Percentiles rank a stretch among this genome's conserved stretches.
Conservation (phyloP, 768 basidiomycete species). For the Amanita fuliginea region DNA sequence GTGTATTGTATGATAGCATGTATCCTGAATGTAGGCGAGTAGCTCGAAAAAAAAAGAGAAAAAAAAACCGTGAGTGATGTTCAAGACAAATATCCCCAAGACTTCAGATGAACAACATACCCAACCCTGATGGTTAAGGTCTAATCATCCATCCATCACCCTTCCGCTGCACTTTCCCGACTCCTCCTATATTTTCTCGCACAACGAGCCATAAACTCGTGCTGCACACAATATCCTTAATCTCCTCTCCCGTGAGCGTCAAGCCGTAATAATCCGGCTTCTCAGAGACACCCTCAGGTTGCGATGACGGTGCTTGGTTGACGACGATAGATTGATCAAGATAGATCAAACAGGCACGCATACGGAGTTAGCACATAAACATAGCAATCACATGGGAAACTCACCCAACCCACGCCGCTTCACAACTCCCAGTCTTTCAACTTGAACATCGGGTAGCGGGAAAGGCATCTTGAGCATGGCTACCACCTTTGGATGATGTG, state of each 20-base stretch:
- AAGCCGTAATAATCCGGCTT: conserved; percentile 30
- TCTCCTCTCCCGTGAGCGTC: conserved; percentile 76
- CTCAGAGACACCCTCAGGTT: conserved; percentile 4
- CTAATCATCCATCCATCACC: conserved; percentile 73
- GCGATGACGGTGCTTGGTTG: conserved; percentile 3
- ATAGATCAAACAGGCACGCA: background rate
- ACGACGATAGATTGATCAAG: background rate
- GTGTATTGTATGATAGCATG: too few relatives aligned
- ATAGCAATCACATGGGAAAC: conserved; percentile 13
- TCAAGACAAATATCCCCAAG: background rate
- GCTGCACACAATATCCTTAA: conserved; percentile 85
- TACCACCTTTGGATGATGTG: conserved; percentile 93
- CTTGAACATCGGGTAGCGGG: conserved; percentile 73
- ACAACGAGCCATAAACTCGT: conserved; percentile 90
- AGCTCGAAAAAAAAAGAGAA: background rate
- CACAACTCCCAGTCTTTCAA: conserved; percentile 46
- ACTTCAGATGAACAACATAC: too few relatives aligned
- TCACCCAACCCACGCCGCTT: conserved; percentile 32
- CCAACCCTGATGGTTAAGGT: conserved; percentile 23
- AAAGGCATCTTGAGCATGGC: conserved; percentile 87
- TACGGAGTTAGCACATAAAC: background rate
- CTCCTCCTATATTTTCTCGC: conserved; percentile 85
- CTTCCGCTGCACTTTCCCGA: conserved; percentile 69
- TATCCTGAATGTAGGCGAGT: background rate
- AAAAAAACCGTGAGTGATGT: background rate